Conservation (phyloP, 768 basidiomycete genomes). For the Termitomyces bulborhizus region DNA sequence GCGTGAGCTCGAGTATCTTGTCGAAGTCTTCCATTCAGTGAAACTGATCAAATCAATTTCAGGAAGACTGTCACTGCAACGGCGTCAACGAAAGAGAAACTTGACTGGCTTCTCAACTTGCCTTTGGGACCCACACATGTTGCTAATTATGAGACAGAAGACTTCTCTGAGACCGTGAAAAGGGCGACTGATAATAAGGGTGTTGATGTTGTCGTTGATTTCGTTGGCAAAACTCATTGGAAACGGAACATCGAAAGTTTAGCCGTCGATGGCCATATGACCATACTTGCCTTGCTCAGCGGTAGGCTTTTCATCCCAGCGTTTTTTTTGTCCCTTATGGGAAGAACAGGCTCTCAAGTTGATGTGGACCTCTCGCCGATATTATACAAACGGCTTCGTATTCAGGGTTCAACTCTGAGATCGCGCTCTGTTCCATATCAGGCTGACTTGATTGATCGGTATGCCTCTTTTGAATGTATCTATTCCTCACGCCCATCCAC, state of each 20-base stretch:
- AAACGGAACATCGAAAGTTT: slow-evolving; percentile 64
- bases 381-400: slow-evolving; percentile 77
- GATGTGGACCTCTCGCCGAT: slow-evolving; percentile 58
- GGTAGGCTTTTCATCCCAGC: slow-evolving; percentile 34
- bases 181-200: slow-evolving; percentile 63
- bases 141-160: slow-evolving; percentile 79
- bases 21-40: background rate
- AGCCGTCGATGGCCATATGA: slow-evolving; percentile 72
- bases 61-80: slow-evolving; percentile 77
- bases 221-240: slow-evolving; percentile 74
- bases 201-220: slow-evolving; percentile 81
- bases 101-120: slow-evolving; percentile 64
- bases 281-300: slow-evolving; percentile 56
- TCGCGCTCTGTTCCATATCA: slow-evolving; percentile 75
- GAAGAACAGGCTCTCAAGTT: slow-evolving; percentile 42
- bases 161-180: slow-evolving; percentile 73
- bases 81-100: slow-evolving; percentile 78
- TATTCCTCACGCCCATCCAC: background rate
- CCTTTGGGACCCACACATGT: slow-evolving; percentile 68
- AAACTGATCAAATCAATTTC: background rate
- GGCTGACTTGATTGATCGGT: slow-evolving; percentile 59
- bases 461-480: slow-evolving; percentile 9
- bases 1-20: slow-evolving; percentile 46
- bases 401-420: slow-evolving; percentile 85
- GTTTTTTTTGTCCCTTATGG: background rate